phyloP scores from a whole-genome alignment of 805 yeast species.

The Nematodospora valgi region DNA sequence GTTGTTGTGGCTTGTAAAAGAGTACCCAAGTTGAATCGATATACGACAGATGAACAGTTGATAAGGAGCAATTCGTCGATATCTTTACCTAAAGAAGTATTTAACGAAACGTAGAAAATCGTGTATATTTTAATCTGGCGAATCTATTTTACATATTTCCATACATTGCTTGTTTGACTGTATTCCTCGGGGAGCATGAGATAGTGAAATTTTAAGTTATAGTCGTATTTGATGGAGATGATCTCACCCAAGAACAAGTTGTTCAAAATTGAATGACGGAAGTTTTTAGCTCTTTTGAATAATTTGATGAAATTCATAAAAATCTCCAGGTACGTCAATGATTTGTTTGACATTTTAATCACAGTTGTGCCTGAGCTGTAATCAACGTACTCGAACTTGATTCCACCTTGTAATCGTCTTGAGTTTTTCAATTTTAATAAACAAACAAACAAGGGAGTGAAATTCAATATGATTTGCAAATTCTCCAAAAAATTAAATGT shows the following conservation, averaged over 20 bases:
- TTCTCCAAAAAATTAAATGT: conserved; percentile 55
- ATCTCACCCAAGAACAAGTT: conserved; percentile 26
- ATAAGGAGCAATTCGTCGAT: conserved; percentile 5
- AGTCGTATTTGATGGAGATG: conserved; percentile 21
- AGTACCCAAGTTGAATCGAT: conserved; percentile 7
- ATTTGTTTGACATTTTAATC: conserved; percentile 31
- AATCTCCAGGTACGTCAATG: conserved; percentile 35
- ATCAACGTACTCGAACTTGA: conserved; percentile 28
- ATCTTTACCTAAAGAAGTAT: conserved; percentile 2
- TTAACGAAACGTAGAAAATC: not conserved
- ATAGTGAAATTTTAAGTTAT: conserved; percentile 26
- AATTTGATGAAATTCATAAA: conserved; percentile 28
- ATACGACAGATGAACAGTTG: conserved; percentile 6
- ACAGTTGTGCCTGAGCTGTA: conserved; percentile 18
- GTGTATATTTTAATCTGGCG: not conserved
- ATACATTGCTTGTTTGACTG: conserved; percentile 22
- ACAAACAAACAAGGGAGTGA: conserved; percentile 82
- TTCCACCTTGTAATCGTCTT: conserved; percentile 55
- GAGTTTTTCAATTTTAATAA: conserved; percentile 78
- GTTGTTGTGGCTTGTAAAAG: conserved; percentile 6
- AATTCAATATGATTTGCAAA: conserved; percentile 63
- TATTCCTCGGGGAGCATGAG: conserved; percentile 34
- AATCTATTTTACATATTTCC: conserved; percentile 15
- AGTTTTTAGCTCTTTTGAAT: conserved; percentile 27
- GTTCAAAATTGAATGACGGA: conserved; percentile 19